phyloP scores from a whole-genome alignment of 2,329 filamentous ascomycete genomes.

The Lasiodiplodia citricola region DNA sequence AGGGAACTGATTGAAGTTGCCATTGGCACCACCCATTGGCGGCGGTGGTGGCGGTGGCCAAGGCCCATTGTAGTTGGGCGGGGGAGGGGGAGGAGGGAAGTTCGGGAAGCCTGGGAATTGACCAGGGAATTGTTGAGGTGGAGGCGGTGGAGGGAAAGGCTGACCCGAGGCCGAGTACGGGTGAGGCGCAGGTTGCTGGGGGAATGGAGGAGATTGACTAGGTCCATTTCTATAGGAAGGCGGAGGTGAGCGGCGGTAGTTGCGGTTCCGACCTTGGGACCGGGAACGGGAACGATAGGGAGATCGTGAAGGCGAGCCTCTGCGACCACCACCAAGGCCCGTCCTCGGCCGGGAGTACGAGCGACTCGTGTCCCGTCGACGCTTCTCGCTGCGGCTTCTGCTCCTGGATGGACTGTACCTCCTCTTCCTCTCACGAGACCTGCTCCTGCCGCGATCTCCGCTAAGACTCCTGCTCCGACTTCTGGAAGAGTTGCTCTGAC shows the following conservation, averaged over 20 bases:
- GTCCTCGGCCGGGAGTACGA: constrained; percentile 17
- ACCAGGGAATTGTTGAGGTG: constrained; percentile 12
- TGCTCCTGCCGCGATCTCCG: constrained; percentile 13
- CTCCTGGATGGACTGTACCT: constrained; percentile 23
- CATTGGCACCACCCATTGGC: constrained; percentile 7
- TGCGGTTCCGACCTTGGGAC: constrained; percentile 6
- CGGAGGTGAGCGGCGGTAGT: constrained; percentile 20
- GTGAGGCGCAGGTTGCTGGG: constrained; percentile 16
- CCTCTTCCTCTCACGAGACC: constrained; percentile 7
- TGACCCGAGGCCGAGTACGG: constrained; percentile 1
- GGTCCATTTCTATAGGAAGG: constrained; percentile 14
- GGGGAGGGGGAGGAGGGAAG: constrained; percentile 22
- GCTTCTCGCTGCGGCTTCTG: constrained; percentile 22
- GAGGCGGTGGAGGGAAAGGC: constrained; percentile 11
- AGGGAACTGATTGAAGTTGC: constrained; percentile 12
- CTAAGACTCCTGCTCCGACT: constrained; percentile 23
- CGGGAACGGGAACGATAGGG: constrained; percentile 15
- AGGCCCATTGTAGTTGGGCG: constrained; percentile 24
- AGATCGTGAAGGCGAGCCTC: constrained; percentile 5
- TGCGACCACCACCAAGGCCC: constrained; percentile 4
- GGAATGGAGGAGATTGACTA: constrained; percentile 12
- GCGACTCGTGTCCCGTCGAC: constrained; percentile 15
- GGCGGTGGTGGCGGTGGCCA: constrained; percentile 27
- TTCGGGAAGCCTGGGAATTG: constrained; percentile 11
- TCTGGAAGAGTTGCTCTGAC: constrained; percentile 14